These are phyloP conservation scores for Achaetomium macrosporum DNA, from an alignment of 2,329 filamentous ascomycete genomes.

Conservation along the genomic window DNA sequence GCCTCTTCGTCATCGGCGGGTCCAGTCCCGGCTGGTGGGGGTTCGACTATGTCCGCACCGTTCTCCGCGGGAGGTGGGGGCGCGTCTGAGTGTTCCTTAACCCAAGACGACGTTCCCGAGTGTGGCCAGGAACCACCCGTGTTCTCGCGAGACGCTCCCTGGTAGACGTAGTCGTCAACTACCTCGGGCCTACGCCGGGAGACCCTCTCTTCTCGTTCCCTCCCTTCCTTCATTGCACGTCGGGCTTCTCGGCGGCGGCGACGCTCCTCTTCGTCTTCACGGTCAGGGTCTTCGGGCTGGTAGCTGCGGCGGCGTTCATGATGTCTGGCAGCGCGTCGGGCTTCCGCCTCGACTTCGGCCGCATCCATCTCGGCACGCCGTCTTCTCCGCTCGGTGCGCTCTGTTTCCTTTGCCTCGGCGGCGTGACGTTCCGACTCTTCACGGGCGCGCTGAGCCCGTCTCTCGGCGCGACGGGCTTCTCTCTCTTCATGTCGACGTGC, in stretches of 20 bases:
- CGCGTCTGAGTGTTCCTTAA: conserved; percentile 58
- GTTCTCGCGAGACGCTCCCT: conserved; percentile 34
- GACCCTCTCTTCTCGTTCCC: conserved; percentile 33
- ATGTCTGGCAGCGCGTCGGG: conserved; percentile 39
- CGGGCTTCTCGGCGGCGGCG: conserved; percentile 49
- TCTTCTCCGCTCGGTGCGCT: conserved; percentile 42
- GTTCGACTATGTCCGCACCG: conserved; percentile 21
- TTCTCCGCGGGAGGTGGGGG: conserved; percentile 44
- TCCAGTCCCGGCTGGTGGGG: conserved; percentile 21
- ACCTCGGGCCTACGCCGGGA: conserved; percentile 40
- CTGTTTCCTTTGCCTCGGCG: conserved; percentile 42
- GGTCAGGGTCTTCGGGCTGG: conserved; percentile 21
- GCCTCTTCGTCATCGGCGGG: conserved; percentile 35
- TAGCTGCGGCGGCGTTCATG: conserved; percentile 45
- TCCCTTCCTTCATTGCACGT: conserved; percentile 38
- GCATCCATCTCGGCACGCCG: conserved; percentile 44
- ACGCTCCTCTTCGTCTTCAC: conserved; percentile 49
- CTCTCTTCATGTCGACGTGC: conserved; percentile 51
- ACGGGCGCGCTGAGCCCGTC: conserved; percentile 42
- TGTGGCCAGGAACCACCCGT: conserved; percentile 50
- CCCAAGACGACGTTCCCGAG: conserved; percentile 60
- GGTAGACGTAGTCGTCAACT: conserved; percentile 40
- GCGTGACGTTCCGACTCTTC: conserved; percentile 46
- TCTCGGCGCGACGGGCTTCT: conserved; percentile 51
- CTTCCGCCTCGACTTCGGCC: conserved; percentile 42